Percentiles rank a stretch among this genome's conserved stretches.
phyloP scores from a whole-genome alignment of 2,329 filamentous ascomycete species.

The Aspergillus tanneri region DNA sequence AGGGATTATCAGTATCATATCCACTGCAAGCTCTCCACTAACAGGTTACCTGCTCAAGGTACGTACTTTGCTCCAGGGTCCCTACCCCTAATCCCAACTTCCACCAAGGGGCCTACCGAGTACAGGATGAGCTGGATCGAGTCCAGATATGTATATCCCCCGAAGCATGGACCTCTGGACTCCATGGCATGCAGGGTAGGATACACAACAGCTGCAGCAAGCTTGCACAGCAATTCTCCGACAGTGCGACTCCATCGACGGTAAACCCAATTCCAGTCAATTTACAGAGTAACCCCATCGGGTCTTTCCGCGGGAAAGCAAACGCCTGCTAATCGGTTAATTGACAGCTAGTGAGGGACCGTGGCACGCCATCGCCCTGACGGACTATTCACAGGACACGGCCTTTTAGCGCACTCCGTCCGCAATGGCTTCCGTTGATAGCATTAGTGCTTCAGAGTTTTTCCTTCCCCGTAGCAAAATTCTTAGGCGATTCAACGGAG shows the following conservation, averaged over 20 bases:
- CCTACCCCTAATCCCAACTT: no score
- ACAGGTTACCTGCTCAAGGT: background rate
- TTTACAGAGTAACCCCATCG: conserved; percentile 1
- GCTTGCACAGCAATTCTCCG: conserved; percentile 1
- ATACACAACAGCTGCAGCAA: background rate
- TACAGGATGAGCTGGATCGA: background rate
- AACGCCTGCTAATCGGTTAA: no score
- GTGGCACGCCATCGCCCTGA: conserved; percentile 1
- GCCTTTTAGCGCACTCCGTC: conserved; percentile 8
- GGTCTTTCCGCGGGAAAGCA: conserved; percentile 11
- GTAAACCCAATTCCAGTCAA: background rate
- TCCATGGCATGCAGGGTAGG: conserved; percentile 1
- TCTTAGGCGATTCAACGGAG: background rate
- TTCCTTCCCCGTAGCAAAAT: conserved; percentile 5
- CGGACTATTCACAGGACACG: conserved; percentile 9
- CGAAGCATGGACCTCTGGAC: background rate
- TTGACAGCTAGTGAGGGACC: no score
- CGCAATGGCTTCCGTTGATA: background rate
- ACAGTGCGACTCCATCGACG: background rate
- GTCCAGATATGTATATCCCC: background rate
- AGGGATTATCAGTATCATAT: background rate
- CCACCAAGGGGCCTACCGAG: no score
- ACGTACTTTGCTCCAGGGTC: background rate
- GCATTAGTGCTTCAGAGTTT: conserved; percentile 11
- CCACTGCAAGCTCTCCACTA: background rate